Evolutionary conservation across 106 monocot species (phyloP).

Genomic region (Hemerocallis citrina): DNA sequence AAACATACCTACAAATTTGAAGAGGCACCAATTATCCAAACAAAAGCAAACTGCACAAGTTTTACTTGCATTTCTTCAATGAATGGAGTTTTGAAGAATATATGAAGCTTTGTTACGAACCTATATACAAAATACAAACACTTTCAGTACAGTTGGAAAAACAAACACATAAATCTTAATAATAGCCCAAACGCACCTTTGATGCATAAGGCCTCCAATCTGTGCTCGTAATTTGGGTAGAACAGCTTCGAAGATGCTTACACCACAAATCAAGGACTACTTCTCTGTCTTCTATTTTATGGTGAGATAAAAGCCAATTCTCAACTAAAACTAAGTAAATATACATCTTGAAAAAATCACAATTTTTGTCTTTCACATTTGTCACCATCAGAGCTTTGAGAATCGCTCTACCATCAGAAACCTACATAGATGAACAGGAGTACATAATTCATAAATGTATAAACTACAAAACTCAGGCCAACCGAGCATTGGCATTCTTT

Average conservation of each 20-base stretch:
- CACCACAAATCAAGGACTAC: constrained; percentile 41
- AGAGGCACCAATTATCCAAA: no score
- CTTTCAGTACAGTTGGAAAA: no score
- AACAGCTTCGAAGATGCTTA: constrained; percentile 61
- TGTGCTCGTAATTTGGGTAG: constrained; percentile 69
- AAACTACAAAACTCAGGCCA: no score
- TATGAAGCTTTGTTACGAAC: constrained; percentile 16
- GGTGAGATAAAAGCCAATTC: constrained; percentile 42
- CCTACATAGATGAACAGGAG: constrained; percentile 23
- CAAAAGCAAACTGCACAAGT: no score
- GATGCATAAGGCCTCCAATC: constrained; percentile 88
- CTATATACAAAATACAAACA: constrained; percentile 7
- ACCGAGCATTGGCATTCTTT: no score
- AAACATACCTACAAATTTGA: no score
- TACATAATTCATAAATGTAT: neutral
- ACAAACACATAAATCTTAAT: no score
- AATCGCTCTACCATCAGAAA: constrained; percentile 28
- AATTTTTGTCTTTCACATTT: constrained; percentile 64
- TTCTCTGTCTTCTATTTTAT: constrained; percentile 23
- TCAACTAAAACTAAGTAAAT: constrained; percentile 52
- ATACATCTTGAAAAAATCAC: constrained; percentile 67
- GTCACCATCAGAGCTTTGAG: constrained; percentile 35
- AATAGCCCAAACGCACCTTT: constrained; percentile 60
- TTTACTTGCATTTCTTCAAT: no score
- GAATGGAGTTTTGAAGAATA: constrained; percentile 5